Evolutionary conservation across 352 stramenopile genomes (phyloP).

Genomic region (Pythium rhizo-oryzae): DNA sequence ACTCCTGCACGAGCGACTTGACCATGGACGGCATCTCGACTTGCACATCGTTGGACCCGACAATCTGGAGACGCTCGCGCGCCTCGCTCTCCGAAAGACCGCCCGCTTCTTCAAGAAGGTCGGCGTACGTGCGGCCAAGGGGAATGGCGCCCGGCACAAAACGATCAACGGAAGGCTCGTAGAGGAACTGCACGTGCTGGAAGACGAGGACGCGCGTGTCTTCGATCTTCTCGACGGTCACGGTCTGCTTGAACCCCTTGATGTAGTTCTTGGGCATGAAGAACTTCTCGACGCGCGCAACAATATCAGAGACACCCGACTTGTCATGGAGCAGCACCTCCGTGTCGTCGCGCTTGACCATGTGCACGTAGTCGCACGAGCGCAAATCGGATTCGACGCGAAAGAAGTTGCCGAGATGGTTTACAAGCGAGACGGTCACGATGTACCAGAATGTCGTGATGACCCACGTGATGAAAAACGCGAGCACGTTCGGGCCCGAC

Average conservation of each 20-base stretch:
- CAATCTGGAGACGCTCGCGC: conserved; percentile 36
- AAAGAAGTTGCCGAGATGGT: conserved; percentile 68
- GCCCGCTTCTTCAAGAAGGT: conserved; percentile 49
- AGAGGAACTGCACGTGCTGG: conserved; percentile 35
- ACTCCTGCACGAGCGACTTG: conserved; percentile 60
- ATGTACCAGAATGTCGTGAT: conserved; percentile 55
- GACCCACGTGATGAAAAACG: conserved; percentile 65
- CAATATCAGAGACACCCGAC: conserved; percentile 56
- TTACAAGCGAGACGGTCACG: conserved; percentile 43
- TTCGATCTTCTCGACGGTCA: conserved; percentile 39
- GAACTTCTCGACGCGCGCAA: conserved; percentile 52
- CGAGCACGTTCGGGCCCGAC: conserved; percentile 52
- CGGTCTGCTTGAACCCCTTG: conserved; percentile 55
- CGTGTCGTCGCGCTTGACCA: conserved; percentile 60
- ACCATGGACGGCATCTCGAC: conserved; percentile 61
- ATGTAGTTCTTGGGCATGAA: conserved; percentile 39
- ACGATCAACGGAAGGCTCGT: conserved; percentile 14
- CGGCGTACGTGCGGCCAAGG: conserved; percentile 45
- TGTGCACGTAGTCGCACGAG: conserved; percentile 50
- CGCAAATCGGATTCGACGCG: conserved; percentile 39
- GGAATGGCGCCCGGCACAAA: conserved; percentile 36
- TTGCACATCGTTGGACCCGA: conserved; percentile 64
- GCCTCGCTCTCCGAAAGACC: conserved; percentile 46
- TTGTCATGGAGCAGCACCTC: conserved; percentile 61
- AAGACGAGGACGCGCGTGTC: conserved; percentile 29